A percentile compares a stretch with the other conserved stretches of the same genome.
Evolutionary conservation across 192 early-diverging fungal genomes (phyloP).

Genomic region (Umbelopsis ramanniana): DNA sequence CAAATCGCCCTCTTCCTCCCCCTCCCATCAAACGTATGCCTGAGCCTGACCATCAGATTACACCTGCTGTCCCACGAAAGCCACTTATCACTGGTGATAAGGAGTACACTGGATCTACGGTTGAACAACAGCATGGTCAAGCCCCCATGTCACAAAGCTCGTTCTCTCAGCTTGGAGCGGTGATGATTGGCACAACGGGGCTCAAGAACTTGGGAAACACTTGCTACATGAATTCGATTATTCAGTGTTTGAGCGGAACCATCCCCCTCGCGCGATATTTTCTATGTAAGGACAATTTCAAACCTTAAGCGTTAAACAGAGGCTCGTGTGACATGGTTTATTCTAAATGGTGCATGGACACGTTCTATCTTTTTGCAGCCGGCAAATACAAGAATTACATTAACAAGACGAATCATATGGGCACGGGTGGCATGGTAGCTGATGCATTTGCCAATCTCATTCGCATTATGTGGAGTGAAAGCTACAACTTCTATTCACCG

Average conservation of each 20-base stretch:
- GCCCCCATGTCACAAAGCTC: constrained; percentile 35
- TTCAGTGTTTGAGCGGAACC: constrained; percentile 79
- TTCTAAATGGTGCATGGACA: background rate
- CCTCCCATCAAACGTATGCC: background rate
- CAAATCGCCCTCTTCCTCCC: constrained; percentile 45
- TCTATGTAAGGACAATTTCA: constrained; percentile 31
- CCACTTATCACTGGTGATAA: background rate
- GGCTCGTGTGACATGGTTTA: background rate
- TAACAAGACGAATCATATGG: constrained; percentile 70
- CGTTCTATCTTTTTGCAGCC: constrained; percentile 40
- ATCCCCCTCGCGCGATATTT: constrained; percentile 74
- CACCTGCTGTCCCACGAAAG: background rate
- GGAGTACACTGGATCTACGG: background rate
- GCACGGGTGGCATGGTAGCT: constrained; percentile 73
- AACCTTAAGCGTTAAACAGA: background rate
- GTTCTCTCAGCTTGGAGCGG: constrained; percentile 48
- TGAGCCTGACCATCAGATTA: background rate
- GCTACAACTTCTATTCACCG: constrained; percentile 80
- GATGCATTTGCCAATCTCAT: constrained; percentile 81
- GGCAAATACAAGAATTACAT: constrained; percentile 66
- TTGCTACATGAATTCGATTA: constrained; percentile 85
- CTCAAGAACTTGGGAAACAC: constrained; percentile 85
- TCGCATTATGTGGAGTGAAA: constrained; percentile 80
- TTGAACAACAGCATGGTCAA: constrained; percentile 10
- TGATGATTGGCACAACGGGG: constrained; percentile 67